Base-by-base conservation (phyloP, 305 asterid species). In the Plantago coronopus region DNA sequence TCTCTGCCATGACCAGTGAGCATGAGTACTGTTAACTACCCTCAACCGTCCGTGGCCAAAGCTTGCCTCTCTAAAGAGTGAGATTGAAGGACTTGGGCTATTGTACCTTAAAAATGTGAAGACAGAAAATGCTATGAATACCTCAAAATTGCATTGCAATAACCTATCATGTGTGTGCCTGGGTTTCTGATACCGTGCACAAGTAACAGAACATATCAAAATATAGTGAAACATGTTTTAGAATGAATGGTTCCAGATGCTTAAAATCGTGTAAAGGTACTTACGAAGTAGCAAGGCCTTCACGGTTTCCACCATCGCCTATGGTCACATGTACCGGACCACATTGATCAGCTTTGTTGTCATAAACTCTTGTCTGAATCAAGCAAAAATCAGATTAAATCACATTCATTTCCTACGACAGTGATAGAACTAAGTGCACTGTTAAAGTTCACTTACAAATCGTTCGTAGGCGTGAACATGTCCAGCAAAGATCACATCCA, bases 261-360 rank as follows among this genome's bases (percentile, higher is more conserved):
- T 19, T 44, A 11, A 3, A 54, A 17, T 25, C 22, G 22, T 15
- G 10, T 13, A 9, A 7, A 25, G 44, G 29, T 29, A 84, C 86
- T 84, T 74, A 89, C 94, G 3, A 34, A 62, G 69, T 53, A 40
- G 97, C 97, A 38, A 89, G 94, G 15, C 97, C 95, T 79, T 89
- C 97, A 66, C 97, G 71, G 54, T 89, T 89, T 56, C 97, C 97
- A 59, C 97, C 95, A 64, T 89, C 97, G 3, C 97, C 97, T 60
- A 86, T 72, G 15, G 95, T 89, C 25, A 89, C 64, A 65, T 89
- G 83, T 13, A 86, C 61, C 5, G 89, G 91, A 55, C 95, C 94
- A 51, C 95, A 81, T 17, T 67, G 65, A 68, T 89, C 84, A 14
- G 65, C 91, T 70, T 78, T 72, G 67, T 89, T 86, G 54, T 84